Evolutionary conservation across 768 basidiomycete genomes (phyloP).

Genomic region (Mycena rebaudengoi): DNA sequence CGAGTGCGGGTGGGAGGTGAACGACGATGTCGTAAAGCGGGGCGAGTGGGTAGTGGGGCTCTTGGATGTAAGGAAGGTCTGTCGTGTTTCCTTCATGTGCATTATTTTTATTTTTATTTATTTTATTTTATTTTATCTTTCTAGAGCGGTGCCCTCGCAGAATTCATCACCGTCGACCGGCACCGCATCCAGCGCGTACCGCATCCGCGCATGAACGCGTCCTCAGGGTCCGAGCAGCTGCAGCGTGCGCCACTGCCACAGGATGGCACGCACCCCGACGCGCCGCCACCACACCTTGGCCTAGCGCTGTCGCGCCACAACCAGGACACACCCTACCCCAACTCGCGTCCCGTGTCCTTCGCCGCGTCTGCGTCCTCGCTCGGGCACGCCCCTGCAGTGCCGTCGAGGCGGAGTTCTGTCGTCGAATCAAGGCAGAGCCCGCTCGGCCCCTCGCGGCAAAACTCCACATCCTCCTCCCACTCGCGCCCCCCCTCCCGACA

Average conservation of each 20-base stretch:
- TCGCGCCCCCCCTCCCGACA: conserved; percentile 16
- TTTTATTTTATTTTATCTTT: conserved; percentile 16
- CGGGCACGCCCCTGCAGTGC: too few relatives aligned
- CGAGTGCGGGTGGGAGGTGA: conserved; percentile 85
- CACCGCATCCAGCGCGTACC: conserved; percentile 80
- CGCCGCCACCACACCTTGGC: not conserved
- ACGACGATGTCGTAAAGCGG: conserved; percentile 67
- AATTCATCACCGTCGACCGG: conserved; percentile 86
- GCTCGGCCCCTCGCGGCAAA: conserved; percentile 16
- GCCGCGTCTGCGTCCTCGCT: conserved; percentile 12
- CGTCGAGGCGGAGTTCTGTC: too few relatives aligned
- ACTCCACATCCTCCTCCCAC: conserved; percentile 10
- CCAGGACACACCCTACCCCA: conserved; percentile 24
- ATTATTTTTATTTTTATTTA: conserved; percentile 16
- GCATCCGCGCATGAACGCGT: conserved; percentile 53
- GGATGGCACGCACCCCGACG: not conserved
- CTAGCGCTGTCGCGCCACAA: not conserved
- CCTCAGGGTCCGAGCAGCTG: conserved; percentile 10
- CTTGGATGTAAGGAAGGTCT: conserved; percentile 81
- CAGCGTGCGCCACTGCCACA: conserved; percentile 14
- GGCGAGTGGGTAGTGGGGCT: conserved; percentile 92
- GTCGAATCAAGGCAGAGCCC: too few relatives aligned
- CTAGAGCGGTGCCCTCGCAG: conserved; percentile 87
- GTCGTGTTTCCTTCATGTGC: conserved; percentile 32
- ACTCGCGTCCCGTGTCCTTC: conserved; percentile 24